Evolutionary conservation across 148 eudicot genomes (phyloP).

Genomic region (Vaccinium myrtillus): DNA sequence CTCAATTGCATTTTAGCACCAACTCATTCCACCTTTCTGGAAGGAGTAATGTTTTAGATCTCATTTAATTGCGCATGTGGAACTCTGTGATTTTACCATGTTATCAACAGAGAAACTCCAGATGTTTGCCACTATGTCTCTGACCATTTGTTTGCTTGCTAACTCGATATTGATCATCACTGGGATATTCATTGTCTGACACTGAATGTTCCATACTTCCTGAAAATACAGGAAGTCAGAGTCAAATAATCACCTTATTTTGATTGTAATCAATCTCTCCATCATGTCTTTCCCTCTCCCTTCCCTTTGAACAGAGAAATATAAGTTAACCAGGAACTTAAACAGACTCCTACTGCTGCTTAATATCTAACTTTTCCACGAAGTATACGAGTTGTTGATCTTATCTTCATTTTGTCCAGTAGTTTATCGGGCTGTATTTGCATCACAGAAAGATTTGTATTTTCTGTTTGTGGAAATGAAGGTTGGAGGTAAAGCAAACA

Average conservation of each 20-base stretch:
- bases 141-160: neutral
- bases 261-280: neutral
- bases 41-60: neutral
- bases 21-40: neutral
- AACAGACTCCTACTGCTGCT: neutral
- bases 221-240: neutral
- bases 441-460: neutral
- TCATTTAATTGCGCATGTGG: neutral
- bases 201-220: neutral
- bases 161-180: neutral
- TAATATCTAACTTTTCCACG: neutral
- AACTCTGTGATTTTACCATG: neutral
- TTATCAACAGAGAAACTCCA: neutral
- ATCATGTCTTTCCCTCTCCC: neutral
- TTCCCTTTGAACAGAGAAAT: neutral
- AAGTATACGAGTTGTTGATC: neutral
- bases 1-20: too few species aligned
- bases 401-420: neutral
- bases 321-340: neutral
- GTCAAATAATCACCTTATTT: neutral
- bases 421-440: neutral
- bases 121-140: neutral
- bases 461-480: slow-evolving; percentile 19
- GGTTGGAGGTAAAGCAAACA: slow-evolving; percentile 90
- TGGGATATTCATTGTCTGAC: neutral